These are phyloP conservation scores for Eucalyptus pauciflora DNA, from an alignment of 345 rosid genomes.

Conservation along the genomic window DNA sequence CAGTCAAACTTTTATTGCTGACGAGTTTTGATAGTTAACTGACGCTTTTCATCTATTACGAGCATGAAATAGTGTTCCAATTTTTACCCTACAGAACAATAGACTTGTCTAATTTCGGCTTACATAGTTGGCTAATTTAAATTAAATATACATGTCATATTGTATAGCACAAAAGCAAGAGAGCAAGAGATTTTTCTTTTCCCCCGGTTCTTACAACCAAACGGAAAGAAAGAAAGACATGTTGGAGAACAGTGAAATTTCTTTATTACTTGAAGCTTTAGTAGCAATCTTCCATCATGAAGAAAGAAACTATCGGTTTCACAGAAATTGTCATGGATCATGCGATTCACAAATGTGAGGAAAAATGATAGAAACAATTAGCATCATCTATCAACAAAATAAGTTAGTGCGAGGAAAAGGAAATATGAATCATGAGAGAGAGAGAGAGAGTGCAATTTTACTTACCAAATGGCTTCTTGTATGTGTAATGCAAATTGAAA, in stretches of 20 bases:
- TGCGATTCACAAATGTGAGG: background rate
- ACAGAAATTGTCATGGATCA: background rate
- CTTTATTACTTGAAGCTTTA: background rate
- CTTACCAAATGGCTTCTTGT: background rate
- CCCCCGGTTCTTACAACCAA: no score
- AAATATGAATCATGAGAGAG: background rate
- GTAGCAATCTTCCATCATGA: background rate
- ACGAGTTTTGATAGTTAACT: background rate
- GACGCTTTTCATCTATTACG: no score
- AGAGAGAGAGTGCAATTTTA: background rate
- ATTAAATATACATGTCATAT: no score
- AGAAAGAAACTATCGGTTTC: background rate
- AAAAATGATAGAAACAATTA: rapidly evolving
- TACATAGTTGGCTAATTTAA: no score
- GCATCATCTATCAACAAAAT: background rate
- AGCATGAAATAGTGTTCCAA: background rate
- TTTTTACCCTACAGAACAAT: background rate
- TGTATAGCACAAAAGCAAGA: no score
- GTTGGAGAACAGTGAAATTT: background rate
- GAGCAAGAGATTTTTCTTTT: no score
- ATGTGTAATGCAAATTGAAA: rapidly evolving
- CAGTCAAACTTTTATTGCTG: background rate
- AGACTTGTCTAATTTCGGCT: no score
- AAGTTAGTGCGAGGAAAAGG: background rate
- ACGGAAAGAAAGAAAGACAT: background rate